Conservation (phyloP, 345 rosid species). For the Eucalyptus grandis region DNA sequence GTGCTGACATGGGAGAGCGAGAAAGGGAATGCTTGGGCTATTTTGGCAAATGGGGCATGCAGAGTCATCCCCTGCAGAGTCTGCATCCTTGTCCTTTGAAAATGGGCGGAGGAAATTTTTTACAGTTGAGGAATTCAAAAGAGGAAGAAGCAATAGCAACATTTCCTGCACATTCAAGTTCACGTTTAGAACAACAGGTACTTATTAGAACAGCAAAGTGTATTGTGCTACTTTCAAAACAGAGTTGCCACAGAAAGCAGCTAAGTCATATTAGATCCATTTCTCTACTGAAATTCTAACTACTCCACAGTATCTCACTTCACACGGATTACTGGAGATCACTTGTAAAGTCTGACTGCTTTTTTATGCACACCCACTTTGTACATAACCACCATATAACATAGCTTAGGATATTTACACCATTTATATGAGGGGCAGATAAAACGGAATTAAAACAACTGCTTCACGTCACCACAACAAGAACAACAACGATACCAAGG, state of each 20-base stretch:
- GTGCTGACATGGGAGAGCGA: constrained; percentile 91
- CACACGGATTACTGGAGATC: background rate
- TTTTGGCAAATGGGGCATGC: constrained; percentile 78
- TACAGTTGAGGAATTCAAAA: constrained; percentile 81
- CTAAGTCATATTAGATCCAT: background rate
- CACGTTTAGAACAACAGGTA: background rate
- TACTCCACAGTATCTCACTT: background rate
- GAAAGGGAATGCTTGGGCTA: constrained; percentile 75
- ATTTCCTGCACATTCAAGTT: constrained; percentile 56
- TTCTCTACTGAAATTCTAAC: background rate
- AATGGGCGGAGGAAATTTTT: constrained; percentile 71
- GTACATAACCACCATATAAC: background rate
- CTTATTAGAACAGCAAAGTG: background rate
- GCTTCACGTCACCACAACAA: background rate
- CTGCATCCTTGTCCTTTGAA: constrained; percentile 70
- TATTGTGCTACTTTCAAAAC: background rate
- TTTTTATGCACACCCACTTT: background rate
- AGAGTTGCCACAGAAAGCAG: background rate
- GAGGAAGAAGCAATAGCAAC: constrained; percentile 92
- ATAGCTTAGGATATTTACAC: background rate
- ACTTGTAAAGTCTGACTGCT: background rate
- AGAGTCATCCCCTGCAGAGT: constrained; percentile 38
- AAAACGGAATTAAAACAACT: background rate
- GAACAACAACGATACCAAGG: background rate
- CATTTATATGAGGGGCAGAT: background rate